phyloP scores from a whole-genome alignment of 2,329 filamentous ascomycete species.

The Cladorrhinum sp. region DNA sequence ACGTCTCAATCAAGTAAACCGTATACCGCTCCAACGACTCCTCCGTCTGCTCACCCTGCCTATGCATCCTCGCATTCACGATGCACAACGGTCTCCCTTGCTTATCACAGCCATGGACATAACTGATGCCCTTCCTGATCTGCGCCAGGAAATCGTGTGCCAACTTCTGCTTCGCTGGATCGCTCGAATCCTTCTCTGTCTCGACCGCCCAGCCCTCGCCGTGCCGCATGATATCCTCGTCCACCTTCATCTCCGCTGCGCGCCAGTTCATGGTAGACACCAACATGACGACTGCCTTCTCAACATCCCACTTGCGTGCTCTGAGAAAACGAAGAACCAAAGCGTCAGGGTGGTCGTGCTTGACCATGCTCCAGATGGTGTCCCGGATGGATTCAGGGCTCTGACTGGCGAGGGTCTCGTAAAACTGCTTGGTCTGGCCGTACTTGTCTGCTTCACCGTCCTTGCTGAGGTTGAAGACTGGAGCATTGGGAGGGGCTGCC shows the following conservation, averaged over 20 bases:
- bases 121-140: slow-evolving; percentile 87
- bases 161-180: slow-evolving; percentile 61
- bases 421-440: slow-evolving; percentile 82
- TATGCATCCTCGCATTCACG: slow-evolving; percentile 79
- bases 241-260: slow-evolving; percentile 76
- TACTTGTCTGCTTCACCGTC: slow-evolving; percentile 80
- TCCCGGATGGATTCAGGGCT: slow-evolving; percentile 74
- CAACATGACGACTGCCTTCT: slow-evolving; percentile 90
- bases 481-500: slow-evolving; percentile 8
- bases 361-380: slow-evolving; percentile 91
- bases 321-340: slow-evolving; percentile 78
- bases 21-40: slow-evolving; percentile 84
- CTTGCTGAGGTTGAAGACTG: slow-evolving; percentile 38
- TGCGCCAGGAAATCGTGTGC: slow-evolving; percentile 79
- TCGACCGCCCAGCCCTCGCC: slow-evolving; percentile 70
- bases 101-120: slow-evolving; percentile 83
- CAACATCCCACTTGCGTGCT: slow-evolving; percentile 93
- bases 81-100: slow-evolving; percentile 81
- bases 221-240: slow-evolving; percentile 77
- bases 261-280: slow-evolving; percentile 94
- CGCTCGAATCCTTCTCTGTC: slow-evolving; percentile 49
- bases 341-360: slow-evolving; percentile 90
- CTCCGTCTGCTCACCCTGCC: slow-evolving; percentile 76
- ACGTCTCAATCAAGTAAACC: slow-evolving; percentile 90
- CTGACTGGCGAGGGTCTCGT: slow-evolving; percentile 73